A percentile compares a stretch with the other conserved stretches of the same genome.
phyloP scores from a whole-genome alignment of 2,329 filamentous ascomycete species.

The Ophiostoma ulmi region DNA sequence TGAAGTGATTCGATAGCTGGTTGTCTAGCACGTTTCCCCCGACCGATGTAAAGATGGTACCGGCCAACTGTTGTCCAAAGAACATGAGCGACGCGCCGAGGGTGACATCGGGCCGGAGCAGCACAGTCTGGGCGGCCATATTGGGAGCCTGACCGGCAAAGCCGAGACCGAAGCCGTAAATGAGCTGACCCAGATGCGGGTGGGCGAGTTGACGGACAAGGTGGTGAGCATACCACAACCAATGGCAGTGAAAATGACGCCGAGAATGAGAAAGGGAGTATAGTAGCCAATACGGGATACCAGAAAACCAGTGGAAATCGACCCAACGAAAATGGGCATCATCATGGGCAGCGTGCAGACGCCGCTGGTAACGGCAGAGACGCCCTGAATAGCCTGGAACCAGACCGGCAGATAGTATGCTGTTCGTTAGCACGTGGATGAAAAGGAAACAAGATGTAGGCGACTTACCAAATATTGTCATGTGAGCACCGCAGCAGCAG shows the following conservation, averaged over 20 bases:
- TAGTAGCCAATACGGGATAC: slow-evolving; percentile 39
- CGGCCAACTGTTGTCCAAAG: slow-evolving; percentile 33
- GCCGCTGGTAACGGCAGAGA: slow-evolving; percentile 38
- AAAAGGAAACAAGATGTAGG: not conserved
- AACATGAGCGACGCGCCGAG: slow-evolving; percentile 42
- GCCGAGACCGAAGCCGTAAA: slow-evolving; percentile 45
- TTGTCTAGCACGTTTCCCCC: slow-evolving; percentile 25
- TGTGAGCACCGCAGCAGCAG: slow-evolving; percentile 16
- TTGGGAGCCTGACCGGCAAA: slow-evolving; percentile 42
- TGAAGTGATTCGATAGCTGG: slow-evolving; percentile 20
- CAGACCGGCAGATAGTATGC: slow-evolving; percentile 33
- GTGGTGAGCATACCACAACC: slow-evolving; percentile 48
- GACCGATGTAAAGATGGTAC: slow-evolving; percentile 25
- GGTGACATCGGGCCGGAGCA: slow-evolving; percentile 39
- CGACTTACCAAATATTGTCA: not conserved
- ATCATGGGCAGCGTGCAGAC: slow-evolving; percentile 40
- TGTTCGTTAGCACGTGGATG: not conserved
- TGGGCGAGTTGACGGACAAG: slow-evolving; percentile 37
- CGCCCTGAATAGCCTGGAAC: slow-evolving; percentile 43
- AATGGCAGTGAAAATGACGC: slow-evolving; percentile 23
- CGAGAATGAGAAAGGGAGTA: slow-evolving; percentile 24
- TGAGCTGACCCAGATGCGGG: slow-evolving; percentile 36
- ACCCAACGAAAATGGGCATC: slow-evolving; percentile 37
- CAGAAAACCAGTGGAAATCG: slow-evolving; percentile 36
- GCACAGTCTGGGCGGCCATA: slow-evolving; percentile 45